Evolutionary conservation across 352 stramenopile species (phyloP), one percentile per base, ranked within the genome.

Genomic region (Pythium sp.): DNA sequence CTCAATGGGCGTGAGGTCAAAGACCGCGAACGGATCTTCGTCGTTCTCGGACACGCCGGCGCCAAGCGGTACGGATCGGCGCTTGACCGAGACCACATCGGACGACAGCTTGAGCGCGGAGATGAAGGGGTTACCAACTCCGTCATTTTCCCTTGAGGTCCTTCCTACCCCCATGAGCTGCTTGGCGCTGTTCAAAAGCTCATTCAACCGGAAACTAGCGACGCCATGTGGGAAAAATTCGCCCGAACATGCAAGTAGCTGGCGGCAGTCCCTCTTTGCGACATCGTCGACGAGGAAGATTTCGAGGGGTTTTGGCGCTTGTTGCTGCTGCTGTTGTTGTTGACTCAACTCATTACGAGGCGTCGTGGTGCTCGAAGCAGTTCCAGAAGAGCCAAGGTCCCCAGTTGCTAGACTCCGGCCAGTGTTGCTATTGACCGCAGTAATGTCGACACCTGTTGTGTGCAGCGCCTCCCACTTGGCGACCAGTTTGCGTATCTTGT

Each of bases 381-480:
- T 55, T 4, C 55, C 9, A 15, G 9, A 53, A n/a, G 46, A 26
- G 9, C 46, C 46, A 26, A 20, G 46, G 1, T 53, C 20, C 38
- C 38, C 38, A 46, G 5, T 20, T 58, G 26, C 30, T 43, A 28
- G 30, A 5, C 18, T 30, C 32, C 5, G 18, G n/a, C 11, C 2
- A 22, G 43, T 30, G n/a, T 14, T 65, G 58, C 30, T 57, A 26
- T 49, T 6, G n/a, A 18, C 18, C 11, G 20, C 20, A 15, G 32
- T 77, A 14, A 67, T 62, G 46, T 79, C 73, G 36, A 80, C 43
- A 28, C 80, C 79, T 9, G 77, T 79, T 0, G 75, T 67, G 56
- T 81, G 70, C 24, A 90, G 67, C 18, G 66, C 68, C 56, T 94
- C 86, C 86, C 86, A 94, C 63, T 91, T 92, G 20, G 67, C 36